A percentile compares a stretch with the other conserved stretches of the same genome.
Evolutionary conservation across 495 filamentous ascomycete genomes (phyloP).

Genomic region (Daldinia childiae): DNA sequence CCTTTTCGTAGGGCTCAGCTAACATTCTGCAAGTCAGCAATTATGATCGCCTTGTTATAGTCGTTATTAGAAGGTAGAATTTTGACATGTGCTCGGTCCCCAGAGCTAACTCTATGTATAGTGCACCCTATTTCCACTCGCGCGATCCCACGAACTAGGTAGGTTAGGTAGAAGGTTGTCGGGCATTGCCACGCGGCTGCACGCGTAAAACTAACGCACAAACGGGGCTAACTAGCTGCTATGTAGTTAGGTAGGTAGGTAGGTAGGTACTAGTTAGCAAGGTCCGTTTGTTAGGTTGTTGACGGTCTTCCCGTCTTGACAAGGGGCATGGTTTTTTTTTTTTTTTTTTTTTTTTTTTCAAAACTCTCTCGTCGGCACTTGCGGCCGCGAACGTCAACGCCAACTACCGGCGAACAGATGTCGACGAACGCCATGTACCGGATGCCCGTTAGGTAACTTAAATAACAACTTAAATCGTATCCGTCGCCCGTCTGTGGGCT

Average conservation of each 20-base stretch:
- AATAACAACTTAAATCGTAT: background rate
- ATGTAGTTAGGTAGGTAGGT: too few species aligned
- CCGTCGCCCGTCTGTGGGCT: conserved; percentile 1
- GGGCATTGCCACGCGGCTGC: background rate
- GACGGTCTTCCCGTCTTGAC: conserved; percentile 1
- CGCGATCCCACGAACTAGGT: background rate
- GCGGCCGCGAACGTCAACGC: conserved; percentile 1
- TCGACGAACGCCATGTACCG: background rate
- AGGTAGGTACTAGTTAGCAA: background rate
- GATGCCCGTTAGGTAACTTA: conserved; percentile 32
- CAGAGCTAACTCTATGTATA: background rate
- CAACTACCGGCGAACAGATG: conserved; percentile 12
- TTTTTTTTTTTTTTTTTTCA: too few species aligned
- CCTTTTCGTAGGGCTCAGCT: conserved; percentile 15
- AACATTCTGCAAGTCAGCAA: conserved; percentile 22
- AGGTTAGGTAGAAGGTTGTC: background rate
- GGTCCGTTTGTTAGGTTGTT: background rate
- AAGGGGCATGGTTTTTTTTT: too few species aligned
- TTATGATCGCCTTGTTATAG: conserved; percentile 16
- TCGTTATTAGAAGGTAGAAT: background rate
- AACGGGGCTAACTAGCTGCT: background rate
- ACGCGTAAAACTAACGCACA: background rate
- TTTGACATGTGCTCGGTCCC: background rate
- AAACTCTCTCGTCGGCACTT: conserved; percentile 26
- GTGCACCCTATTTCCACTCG: too few species aligned